These are phyloP conservation scores for Rhynchospora breviuscula DNA, from an alignment of 176 grass and related monocot species.

Conservation along the genomic window DNA sequence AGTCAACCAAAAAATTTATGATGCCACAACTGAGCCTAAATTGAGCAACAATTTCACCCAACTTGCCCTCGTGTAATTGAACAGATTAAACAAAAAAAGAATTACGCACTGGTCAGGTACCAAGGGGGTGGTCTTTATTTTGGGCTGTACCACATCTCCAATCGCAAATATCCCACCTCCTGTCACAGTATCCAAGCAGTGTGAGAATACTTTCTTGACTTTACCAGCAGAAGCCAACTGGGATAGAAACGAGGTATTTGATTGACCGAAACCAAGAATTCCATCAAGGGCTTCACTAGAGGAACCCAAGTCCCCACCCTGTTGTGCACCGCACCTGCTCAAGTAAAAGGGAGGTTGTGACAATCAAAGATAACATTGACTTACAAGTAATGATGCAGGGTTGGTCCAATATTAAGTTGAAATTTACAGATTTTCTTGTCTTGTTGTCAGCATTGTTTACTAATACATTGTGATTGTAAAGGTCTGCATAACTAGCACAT, in stretches of 20 bases:
- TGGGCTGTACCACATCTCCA: conserved; percentile 70
- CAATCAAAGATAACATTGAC: neutral
- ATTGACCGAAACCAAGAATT: conserved; percentile 90
- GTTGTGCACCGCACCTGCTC: conserved; percentile 70
- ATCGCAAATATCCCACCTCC: conserved; percentile 91
- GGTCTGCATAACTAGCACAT: neutral
- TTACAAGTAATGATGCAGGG: neutral
- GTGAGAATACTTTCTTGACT: conserved; percentile 77
- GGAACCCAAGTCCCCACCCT: conserved; percentile 75
- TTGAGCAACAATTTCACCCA: neutral
- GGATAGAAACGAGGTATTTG: conserved; percentile 72
- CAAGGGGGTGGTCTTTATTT: conserved; percentile 77
- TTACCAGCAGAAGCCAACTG: conserved; percentile 67
- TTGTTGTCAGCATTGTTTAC: neutral
- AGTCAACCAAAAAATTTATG: neutral
- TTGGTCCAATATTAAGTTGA: neutral
- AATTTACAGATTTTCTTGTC: neutral
- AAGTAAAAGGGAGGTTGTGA: neutral
- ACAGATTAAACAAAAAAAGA: conserved; percentile 2
- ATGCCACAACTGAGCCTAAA: neutral
- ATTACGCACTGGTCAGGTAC: conserved; percentile 54
- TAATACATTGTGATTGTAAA: neutral
- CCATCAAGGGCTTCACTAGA: conserved; percentile 73
- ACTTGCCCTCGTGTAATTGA: neutral
- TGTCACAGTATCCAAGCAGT: conserved; percentile 73